Percentiles rank a stretch among this genome's conserved stretches.
These are phyloP conservation scores for Penicillium sp. DNA, from an alignment of 2,329 filamentous ascomycete genomes.

Conservation along the genomic window DNA sequence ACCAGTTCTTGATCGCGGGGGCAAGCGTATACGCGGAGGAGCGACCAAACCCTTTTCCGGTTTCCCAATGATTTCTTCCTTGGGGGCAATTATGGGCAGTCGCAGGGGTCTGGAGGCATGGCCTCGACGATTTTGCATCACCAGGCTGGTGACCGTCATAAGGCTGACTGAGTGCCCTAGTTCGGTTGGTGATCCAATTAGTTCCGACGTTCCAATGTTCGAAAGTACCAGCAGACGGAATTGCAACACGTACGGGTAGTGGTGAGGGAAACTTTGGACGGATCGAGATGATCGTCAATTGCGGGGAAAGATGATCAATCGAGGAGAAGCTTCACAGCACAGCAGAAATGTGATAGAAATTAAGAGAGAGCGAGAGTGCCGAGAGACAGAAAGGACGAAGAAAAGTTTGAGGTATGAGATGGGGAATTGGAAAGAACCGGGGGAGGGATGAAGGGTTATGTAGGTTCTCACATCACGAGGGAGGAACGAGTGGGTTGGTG, in stretches of 20 bases:
- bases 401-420: not conserved
- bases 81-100: conserved; percentile 48
- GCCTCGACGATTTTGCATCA: conserved; percentile 39
- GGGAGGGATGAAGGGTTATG: conserved; percentile 9
- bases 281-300: not conserved
- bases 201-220: not conserved
- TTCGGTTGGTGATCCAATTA: not conserved
- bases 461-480: conserved; percentile 20
- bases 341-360: not conserved
- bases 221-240: conserved; percentile 13
- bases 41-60: conserved; percentile 33
- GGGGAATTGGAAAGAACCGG: conserved; percentile 1
- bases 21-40: conserved; percentile 47
- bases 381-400: not conserved
- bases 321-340: not conserved
- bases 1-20: conserved; percentile 55
- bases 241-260: conserved; percentile 3
- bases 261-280: not conserved
- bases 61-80: conserved; percentile 37
- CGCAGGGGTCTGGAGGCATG: conserved; percentile 37
- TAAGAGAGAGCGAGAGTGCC: not conserved
- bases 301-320: not conserved
- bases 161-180: conserved; percentile 16
- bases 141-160: conserved; percentile 36
- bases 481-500: conserved; percentile 15